Percentiles rank a stretch among this genome's conserved stretches.
Conservation (phyloP, 2,329 filamentous ascomycete species). For the Hymenoscyphus linearis region DNA sequence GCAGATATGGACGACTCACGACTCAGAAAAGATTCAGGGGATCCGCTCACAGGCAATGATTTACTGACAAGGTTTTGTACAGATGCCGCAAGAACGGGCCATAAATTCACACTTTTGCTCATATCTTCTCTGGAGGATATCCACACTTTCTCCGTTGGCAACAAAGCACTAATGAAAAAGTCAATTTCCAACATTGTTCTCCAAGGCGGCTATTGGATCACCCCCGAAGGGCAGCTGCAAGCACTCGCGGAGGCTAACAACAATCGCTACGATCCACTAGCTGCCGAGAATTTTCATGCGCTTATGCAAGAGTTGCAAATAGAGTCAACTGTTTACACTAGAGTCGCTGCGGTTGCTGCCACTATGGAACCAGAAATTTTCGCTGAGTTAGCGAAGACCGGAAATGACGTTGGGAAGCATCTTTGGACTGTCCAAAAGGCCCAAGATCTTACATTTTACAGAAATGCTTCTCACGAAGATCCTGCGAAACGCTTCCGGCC, state of each 20-base stretch:
- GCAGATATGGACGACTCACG: conserved; percentile 3
- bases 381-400: conserved; percentile 9
- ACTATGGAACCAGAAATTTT: conserved; percentile 12
- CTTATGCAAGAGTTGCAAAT: conserved; percentile 17
- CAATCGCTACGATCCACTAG: conserved; percentile 18
- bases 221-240: not conserved
- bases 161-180: not conserved
- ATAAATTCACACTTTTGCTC: conserved; percentile 24
- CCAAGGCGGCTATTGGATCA: conserved; percentile 15
- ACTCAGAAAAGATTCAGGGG: not conserved
- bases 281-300: conserved; percentile 19
- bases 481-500: conserved; percentile 14
- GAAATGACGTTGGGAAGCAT: conserved; percentile 22
- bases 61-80: conserved; percentile 15
- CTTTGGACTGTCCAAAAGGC: conserved; percentile 19
- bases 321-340: conserved; percentile 25
- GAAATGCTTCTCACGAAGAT: conserved; percentile 8
- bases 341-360: conserved; percentile 21
- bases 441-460: conserved; percentile 26
- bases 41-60: conserved; percentile 10
- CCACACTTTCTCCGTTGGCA: conserved; percentile 12
- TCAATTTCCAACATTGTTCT: conserved; percentile 14
- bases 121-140: conserved; percentile 28
- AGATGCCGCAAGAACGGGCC: conserved; percentile 10
- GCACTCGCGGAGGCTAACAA: conserved; percentile 21